Evolutionary conservation across 306 rosid genomes (phyloP), one percentile per base, ranked within the genome.

Genomic region (Castanospermum australe): DNA sequence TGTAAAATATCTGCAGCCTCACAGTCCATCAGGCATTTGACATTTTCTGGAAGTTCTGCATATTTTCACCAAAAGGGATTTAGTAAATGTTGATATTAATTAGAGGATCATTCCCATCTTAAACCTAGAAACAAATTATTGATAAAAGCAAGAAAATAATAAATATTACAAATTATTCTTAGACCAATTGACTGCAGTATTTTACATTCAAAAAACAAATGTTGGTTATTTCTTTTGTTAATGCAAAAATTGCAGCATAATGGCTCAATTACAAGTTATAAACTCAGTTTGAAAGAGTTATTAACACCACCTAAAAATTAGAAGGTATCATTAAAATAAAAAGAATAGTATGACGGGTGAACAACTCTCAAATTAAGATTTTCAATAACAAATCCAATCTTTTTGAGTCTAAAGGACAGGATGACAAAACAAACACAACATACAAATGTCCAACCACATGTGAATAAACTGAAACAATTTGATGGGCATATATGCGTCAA

Each of bases 11-110:
- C 87, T 0, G 81, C 86, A 64, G 96, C 99, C 84, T 95, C 98
- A 78, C 97, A 92, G 82, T 90, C 94, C 96, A 90, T 87, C 75
- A 94, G 65, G 83, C 97, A 91, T 81, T 88, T 87, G 80, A 75
- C 77, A 87, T 83, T 86, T 83, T 86, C 85, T 20, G 95, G 97
- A 68, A 92, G 90, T 71, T 85, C 99, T 94, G 87, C 86, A 89
- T 21, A 25, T 18, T 75, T n/a, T 47, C 77, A 82, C 24, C 52
- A 56, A 62, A 62, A 44, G 21, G 50, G 51, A 73, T 74, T 69
- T 56, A 69, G 32, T 20, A 25, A n/a, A 24, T 36, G 44, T 35
- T 51, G 44, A 41, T 42, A 72, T 81, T 54, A 52, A 13, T 30
- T 3, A 28, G 3, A 28, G 7, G 21, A n/a, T 4, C 8, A 48